Conservation (phyloP, 2,329 filamentous ascomycete species). For the Drechslerella coelobrocha region DNA sequence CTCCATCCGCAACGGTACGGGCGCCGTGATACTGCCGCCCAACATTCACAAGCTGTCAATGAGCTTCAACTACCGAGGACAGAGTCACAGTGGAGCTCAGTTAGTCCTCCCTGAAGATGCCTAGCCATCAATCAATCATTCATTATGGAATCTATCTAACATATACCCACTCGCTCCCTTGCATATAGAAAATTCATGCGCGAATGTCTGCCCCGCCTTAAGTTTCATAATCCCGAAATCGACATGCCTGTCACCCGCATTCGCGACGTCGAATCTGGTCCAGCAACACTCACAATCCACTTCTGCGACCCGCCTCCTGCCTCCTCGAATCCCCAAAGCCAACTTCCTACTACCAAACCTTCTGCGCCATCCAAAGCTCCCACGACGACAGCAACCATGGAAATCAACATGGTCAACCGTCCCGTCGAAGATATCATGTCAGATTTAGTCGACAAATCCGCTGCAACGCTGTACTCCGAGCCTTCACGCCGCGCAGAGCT, state of each 20-base stretch:
- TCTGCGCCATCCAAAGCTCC: conserved; percentile 12
- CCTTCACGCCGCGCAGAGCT: conserved; percentile 39
- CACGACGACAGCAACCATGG: conserved; percentile 32
- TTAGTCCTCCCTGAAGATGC: conserved; percentile 58
- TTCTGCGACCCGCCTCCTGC: conserved; percentile 23
- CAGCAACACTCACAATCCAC: conserved; percentile 43
- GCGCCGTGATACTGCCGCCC: conserved; percentile 79
- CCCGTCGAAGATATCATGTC: conserved; percentile 36
- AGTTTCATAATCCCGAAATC: conserved; percentile 76
- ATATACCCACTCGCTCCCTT: conserved; percentile 60
- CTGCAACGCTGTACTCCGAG: conserved; percentile 41
- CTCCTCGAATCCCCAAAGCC: conserved; percentile 3
- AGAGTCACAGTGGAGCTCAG: conserved; percentile 75
- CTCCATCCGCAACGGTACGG: conserved; percentile 76
- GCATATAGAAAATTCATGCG: conserved; percentile 83
- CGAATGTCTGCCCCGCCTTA: conserved; percentile 79
- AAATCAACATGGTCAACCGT: conserved; percentile 39
- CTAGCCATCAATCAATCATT: neutral
- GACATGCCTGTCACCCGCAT: conserved; percentile 35
- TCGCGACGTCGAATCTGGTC: conserved; percentile 6
- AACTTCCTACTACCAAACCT: conserved; percentile 15
- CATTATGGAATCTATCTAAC: conserved; percentile 58
- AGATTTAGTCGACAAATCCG: conserved; percentile 48
- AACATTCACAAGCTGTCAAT: conserved; percentile 77
- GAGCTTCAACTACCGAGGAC: conserved; percentile 70